Evolutionary conservation across 2,329 filamentous ascomycete genomes (phyloP), one percentile per base, ranked within the genome.

Genomic region (Scleromitrula shiraiana): DNA sequence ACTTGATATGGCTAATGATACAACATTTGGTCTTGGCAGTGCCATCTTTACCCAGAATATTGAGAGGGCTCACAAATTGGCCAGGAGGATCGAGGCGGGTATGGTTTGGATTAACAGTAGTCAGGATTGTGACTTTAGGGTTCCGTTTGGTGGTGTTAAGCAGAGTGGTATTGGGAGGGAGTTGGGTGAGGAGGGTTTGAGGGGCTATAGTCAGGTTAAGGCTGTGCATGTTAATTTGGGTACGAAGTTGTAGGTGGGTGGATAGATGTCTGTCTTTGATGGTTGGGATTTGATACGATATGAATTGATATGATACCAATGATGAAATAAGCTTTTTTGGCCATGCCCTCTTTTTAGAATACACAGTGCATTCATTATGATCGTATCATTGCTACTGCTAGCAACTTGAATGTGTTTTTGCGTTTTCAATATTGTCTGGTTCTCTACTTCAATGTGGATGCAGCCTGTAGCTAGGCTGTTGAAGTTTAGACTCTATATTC

Each of bases 111-210:
- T 71, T 53, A 71, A 71, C 53, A 64, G 60, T 22, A 64, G 62
- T 50, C 54, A 78, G 47, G 63, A 66, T 49, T 59, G 56, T n/a
- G 63, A 67, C 50, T 64, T 56, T 41, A 58, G 69, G 7, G 64
- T 79, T 48, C 76, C 76, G 0, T 79, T 79, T 57, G 76, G 76
- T 15, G 38, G 75, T 72, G 74, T 80, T 6, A 82, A 82, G 65
- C 73, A 78, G 65, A 74, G 70, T 60, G 77, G 77, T 8, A 78
- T 78, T 60, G 75, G 76, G 0, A 62, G 75, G 20, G 70, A 78
- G 53, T 53, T 72, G 8, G 69, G 69, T 5, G 69, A 71, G 59
- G 68, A 67, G 0, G 69, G 68, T 0, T 56, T 72, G 15, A 68
- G 69, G 24, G 70, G 66, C 1, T 75, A 68, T 56, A 63, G 59